These are phyloP conservation scores for Candida montana DNA, from an alignment of 805 yeast species.

Conservation along the genomic window DNA sequence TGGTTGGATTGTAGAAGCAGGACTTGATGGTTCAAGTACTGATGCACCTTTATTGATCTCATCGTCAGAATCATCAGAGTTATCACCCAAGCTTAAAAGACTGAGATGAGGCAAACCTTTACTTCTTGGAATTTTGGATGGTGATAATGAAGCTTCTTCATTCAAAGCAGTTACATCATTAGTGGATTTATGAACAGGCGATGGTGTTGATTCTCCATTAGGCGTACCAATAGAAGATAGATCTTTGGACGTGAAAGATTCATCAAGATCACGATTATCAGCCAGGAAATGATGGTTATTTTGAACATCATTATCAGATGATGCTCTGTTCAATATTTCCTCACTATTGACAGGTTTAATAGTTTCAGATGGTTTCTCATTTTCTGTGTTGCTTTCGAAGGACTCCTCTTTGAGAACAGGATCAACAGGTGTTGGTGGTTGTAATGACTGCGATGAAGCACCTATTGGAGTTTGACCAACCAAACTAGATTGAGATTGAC, in stretches of 20 bases:
- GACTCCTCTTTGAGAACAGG: background rate
- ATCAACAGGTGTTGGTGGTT: slow-evolving; percentile 6
- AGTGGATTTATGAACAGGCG: slow-evolving; percentile 9
- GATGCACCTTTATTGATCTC: slow-evolving; percentile 5
- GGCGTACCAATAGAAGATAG: slow-evolving; percentile 7
- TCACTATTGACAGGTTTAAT: no score
- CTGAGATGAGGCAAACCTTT: slow-evolving; percentile 23
- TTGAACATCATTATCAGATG: background rate
- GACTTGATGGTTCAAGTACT: background rate
- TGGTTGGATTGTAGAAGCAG: background rate
- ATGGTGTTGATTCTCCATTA: slow-evolving; percentile 22
- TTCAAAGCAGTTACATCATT: background rate
- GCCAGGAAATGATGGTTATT: slow-evolving; percentile 22
- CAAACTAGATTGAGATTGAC: slow-evolving; percentile 1
- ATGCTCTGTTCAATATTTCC: no score
- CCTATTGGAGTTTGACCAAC: no score
- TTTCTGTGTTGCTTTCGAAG: background rate
- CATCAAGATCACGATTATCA: slow-evolving; percentile 17
- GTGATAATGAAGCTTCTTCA: slow-evolving; percentile 8
- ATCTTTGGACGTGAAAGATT: background rate
- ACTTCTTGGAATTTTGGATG: slow-evolving; percentile 23
- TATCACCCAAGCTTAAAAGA: slow-evolving; percentile 20
- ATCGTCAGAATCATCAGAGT: slow-evolving; percentile 14
- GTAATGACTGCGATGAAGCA: no score
- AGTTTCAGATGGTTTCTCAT: background rate